Evolutionary conservation across 805 yeast genomes (phyloP).

Genomic region (Schizosaccharomyces japonicus): DNA sequence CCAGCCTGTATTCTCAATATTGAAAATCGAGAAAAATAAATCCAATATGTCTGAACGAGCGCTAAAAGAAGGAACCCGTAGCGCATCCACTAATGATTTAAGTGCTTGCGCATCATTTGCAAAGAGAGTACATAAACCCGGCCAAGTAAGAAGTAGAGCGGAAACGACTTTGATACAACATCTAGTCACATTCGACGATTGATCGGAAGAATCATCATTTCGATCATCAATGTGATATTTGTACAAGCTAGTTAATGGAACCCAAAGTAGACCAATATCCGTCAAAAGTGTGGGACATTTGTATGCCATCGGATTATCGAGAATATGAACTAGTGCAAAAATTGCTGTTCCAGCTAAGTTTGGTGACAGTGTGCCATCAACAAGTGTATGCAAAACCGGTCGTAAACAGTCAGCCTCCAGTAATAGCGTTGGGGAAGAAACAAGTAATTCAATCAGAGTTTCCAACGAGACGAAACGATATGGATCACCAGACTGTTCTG

Average conservation of each 20-base stretch:
- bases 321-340: conserved; percentile 25
- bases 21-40: conserved; percentile 41
- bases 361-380: not conserved
- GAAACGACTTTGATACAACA: not conserved
- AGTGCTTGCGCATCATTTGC: conserved; percentile 32
- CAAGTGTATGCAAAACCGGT: not conserved
- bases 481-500: not conserved
- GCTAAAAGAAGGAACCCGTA: conserved; percentile 32
- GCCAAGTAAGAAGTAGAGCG: conserved; percentile 37
- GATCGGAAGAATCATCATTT: conserved; percentile 32
- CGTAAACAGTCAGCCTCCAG: not conserved
- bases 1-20: conserved; percentile 38
- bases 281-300: conserved; percentile 17
- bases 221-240: conserved; percentile 26
- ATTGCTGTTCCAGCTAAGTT: not conserved
- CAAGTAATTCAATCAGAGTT: not conserved
- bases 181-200: conserved; percentile 8
- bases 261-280: conserved; percentile 20
- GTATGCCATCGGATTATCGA: conserved; percentile 35
- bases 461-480: not conserved
- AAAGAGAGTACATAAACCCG: conserved; percentile 48
- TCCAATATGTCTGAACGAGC: conserved; percentile 34
- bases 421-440: not conserved
- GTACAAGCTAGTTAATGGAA: conserved; percentile 39
- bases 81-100: conserved; percentile 33